Evolutionary conservation across 768 basidiomycete species (phyloP).

Genomic region (Russula compacta): DNA sequence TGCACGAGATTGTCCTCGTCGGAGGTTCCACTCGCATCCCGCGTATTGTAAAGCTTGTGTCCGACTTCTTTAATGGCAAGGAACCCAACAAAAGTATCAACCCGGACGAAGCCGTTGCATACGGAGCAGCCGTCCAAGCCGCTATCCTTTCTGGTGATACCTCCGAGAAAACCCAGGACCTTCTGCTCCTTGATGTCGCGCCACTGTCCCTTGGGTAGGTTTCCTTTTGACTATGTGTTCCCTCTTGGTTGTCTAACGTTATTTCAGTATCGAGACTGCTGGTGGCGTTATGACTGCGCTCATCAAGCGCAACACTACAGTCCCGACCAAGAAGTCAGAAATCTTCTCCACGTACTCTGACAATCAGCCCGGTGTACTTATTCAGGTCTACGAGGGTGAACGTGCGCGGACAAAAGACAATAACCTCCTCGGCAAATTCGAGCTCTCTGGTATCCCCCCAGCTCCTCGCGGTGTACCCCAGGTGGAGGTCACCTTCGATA

Average conservation of each 20-base stretch:
- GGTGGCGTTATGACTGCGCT: constrained; percentile 99
- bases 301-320: constrained; percentile 97
- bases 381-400: constrained; percentile 97
- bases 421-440: constrained; percentile 97
- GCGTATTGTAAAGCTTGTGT: constrained; percentile 93
- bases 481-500: constrained; percentile 96
- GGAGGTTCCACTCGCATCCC: constrained; percentile 99
- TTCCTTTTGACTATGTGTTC: constrained; percentile 15
- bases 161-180: constrained; percentile 94
- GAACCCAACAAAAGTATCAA: constrained; percentile 99
- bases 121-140: constrained; percentile 97
- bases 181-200: constrained; percentile 90
- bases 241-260: constrained; percentile 22
- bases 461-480: constrained; percentile 98
- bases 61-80: constrained; percentile 98
- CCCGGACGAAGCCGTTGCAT: constrained; percentile 98
- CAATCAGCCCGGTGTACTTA: constrained; percentile 97
- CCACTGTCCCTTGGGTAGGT: constrained; percentile 62
- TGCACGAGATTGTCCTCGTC: constrained; percentile 96
- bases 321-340: constrained; percentile 98
- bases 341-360: constrained; percentile 98
- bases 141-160: constrained; percentile 97
- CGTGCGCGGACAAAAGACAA: constrained; percentile 98
- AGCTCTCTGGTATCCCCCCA: constrained; percentile 92
- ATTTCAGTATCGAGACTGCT: constrained; percentile 81